These are phyloP conservation scores for Vitellaria paradoxa DNA, from an alignment of 179 eudicot genomes.

Conservation along the genomic window DNA sequence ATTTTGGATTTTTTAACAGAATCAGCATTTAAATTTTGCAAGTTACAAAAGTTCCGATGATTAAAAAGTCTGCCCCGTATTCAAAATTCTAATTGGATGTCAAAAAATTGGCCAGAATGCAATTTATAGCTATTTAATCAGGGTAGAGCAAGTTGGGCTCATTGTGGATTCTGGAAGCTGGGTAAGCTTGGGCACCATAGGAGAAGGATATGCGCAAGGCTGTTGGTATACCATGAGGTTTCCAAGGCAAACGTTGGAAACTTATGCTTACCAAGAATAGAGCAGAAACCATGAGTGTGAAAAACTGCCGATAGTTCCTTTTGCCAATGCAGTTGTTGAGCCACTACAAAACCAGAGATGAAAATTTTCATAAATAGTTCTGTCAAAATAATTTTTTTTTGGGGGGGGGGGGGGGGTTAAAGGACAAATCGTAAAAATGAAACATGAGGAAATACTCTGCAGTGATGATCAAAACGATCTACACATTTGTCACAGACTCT, in stretches of 20 bases:
- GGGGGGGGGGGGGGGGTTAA: neutral
- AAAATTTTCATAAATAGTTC: slow-evolving; percentile 16
- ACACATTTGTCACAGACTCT: slow-evolving; percentile 99
- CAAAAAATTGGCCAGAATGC: neutral
- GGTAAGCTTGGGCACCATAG: neutral
- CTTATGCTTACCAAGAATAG: slow-evolving; percentile 70
- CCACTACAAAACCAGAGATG: slow-evolving; percentile 64
- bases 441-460: slow-evolving; percentile 68
- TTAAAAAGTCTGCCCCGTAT: neutral
- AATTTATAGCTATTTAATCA: neutral
- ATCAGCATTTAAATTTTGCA: neutral
- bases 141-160: neutral
- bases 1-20: neutral
- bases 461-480: slow-evolving; percentile 90
- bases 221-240: neutral
- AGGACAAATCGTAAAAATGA: neutral
- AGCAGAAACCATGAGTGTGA: slow-evolving; percentile 91
- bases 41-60: neutral
- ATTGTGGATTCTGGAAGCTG: neutral
- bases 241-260: slow-evolving; percentile 13
- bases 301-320: slow-evolving; percentile 88
- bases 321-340: slow-evolving; percentile 97
- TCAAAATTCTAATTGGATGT: neutral
- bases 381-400: slow-evolving; percentile 9
- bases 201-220: neutral